These are phyloP conservation scores for cucumber (Cucumis sativus) DNA, from an alignment of 306 rosid genomes.

Conservation along the genomic window DNA sequence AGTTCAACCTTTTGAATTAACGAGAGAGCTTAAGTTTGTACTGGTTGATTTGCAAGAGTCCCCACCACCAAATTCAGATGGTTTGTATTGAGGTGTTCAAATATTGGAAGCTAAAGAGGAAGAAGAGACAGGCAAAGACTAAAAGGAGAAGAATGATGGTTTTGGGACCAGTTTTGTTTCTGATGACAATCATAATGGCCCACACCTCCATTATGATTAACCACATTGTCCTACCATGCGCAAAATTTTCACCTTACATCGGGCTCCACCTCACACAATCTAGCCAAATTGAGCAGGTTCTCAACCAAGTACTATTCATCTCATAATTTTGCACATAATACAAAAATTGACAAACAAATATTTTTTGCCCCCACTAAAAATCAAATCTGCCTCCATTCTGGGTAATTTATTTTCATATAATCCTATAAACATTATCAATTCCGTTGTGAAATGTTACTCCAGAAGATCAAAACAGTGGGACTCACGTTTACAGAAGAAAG, in stretches of 20 bases:
- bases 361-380: not conserved
- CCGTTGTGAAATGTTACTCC: not conserved
- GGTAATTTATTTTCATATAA: not conserved
- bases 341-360: not conserved
- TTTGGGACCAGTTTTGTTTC: not conserved
- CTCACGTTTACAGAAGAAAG: not conserved
- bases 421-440: not conserved
- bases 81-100: not conserved
- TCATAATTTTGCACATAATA: not conserved
- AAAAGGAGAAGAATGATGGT: constrained; percentile 3
- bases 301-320: not conserved
- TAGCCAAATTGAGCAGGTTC: not conserved
- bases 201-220: not conserved
- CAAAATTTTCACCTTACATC: not conserved
- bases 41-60: not conserved
- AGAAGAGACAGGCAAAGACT: not conserved
- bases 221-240: constrained; percentile 8
- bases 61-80: not conserved
- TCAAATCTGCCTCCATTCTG: not conserved
- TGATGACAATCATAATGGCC: not conserved
- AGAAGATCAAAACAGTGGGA: not conserved
- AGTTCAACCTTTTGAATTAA: no score
- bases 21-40: not conserved
- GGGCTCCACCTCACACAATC: constrained; percentile 10
- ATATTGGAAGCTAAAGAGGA: not conserved